phyloP scores from a whole-genome alignment of 2,329 filamentous ascomycete genomes.

The Fusarium nodosum region DNA sequence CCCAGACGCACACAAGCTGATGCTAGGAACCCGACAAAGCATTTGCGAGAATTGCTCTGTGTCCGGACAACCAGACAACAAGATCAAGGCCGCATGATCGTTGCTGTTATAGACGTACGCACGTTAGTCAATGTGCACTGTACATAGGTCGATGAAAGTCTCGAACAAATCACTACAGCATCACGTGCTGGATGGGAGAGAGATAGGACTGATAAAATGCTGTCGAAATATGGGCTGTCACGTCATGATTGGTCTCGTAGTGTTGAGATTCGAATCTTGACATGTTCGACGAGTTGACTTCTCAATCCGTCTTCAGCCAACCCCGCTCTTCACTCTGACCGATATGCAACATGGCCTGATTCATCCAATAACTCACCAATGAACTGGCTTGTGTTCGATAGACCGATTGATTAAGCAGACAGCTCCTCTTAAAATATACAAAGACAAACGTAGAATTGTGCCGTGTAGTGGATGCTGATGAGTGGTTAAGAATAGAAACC shows the following conservation, averaged over 20 bases:
- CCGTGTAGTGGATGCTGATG: conserved; percentile 18
- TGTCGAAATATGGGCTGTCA: conserved; percentile 7
- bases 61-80: conserved; percentile 32
- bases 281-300: conserved; percentile 1
- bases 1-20: conserved; percentile 13
- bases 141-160: background rate
- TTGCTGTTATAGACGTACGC: conserved; percentile 6
- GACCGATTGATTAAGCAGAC: conserved; percentile 18
- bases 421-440: conserved; percentile 7
- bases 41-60: conserved; percentile 25
- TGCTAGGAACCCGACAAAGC: conserved; percentile 23
- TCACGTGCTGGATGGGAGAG: conserved; percentile 29
- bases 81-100: conserved; percentile 10
- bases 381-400: conserved; percentile 24
- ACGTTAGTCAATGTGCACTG: background rate
- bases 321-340: conserved; percentile 3
- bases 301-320: conserved; percentile 2
- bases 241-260: background rate
- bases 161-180: conserved; percentile 9
- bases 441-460: conserved; percentile 25
- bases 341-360: conserved; percentile 16
- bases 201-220: conserved; percentile 11
- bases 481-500: conserved; percentile 28
- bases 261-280: background rate
- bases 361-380: conserved; percentile 18